Conservation (phyloP, 148 eudicot species). For the Rhododendron mucronatum region DNA sequence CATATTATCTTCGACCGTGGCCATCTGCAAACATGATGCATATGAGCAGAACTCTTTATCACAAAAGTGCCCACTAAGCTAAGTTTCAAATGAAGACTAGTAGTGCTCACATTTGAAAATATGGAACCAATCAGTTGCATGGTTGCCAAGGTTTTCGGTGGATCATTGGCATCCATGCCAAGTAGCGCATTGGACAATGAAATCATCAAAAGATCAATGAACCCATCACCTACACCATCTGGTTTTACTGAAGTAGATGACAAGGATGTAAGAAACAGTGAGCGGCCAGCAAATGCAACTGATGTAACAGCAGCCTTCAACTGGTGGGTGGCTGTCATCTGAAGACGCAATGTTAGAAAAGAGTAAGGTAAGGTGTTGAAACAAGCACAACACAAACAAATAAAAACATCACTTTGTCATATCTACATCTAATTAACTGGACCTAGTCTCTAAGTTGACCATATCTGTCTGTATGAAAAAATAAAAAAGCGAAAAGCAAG, state of each 20-base stretch:
- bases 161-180: slow-evolving; percentile 99
- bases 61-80: background rate
- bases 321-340: slow-evolving; percentile 99
- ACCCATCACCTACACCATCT: slow-evolving; percentile 45
- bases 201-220: slow-evolving; percentile 68
- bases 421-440: background rate
- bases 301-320: slow-evolving; percentile 90
- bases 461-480: background rate
- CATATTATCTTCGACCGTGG: slow-evolving; percentile 58
- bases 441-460: background rate
- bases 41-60: slow-evolving; percentile 14
- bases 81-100: slow-evolving; percentile 1
- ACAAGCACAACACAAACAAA: background rate
- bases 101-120: slow-evolving; percentile 76
- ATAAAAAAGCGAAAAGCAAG: background rate
- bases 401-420: background rate
- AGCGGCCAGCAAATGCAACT: slow-evolving; percentile 79
- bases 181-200: slow-evolving; percentile 87
- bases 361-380: slow-evolving; percentile 11
- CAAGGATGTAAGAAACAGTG: slow-evolving; percentile 60
- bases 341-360: slow-evolving; percentile 19
- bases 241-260: slow-evolving; percentile 33
- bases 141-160: slow-evolving; percentile 96
- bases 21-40: slow-evolving; percentile 53
- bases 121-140: slow-evolving; percentile 96